phyloP scores from a whole-genome alignment of 2,329 filamentous ascomycete genomes.

The Lachnellula occidentalis region DNA sequence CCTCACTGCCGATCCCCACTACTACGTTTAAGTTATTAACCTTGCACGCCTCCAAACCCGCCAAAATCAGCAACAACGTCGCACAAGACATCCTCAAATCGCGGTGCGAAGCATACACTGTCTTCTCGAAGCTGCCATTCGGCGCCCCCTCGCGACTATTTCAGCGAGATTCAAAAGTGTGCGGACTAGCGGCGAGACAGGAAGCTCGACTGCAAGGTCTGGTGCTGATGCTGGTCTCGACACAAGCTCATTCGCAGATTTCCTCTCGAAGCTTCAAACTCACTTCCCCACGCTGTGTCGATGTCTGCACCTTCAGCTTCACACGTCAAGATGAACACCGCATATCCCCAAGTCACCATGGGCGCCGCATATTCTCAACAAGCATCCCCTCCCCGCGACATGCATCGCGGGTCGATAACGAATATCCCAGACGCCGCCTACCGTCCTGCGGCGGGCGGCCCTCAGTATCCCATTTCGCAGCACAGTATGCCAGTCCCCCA shows the following conservation, averaged over 20 bases:
- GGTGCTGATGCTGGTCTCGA: not conserved
- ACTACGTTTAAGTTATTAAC: not conserved
- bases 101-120: not conserved
- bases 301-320: not conserved
- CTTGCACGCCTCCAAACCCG: not conserved
- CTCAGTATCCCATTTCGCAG: slow-evolving; percentile 9
- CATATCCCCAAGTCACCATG: slow-evolving; percentile 11
- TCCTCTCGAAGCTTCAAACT: slow-evolving; percentile 5
- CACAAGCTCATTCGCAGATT: not conserved
- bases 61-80: not conserved
- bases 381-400: slow-evolving; percentile 15
- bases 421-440: slow-evolving; percentile 13
- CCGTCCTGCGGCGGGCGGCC: slow-evolving; percentile 6
- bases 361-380: slow-evolving; percentile 23
- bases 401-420: slow-evolving; percentile 13
- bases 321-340: not conserved
- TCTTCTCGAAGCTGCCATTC: not conserved
- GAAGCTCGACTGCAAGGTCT: not conserved
- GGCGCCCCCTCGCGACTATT: not conserved
- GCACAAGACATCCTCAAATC: not conserved
- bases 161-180: not conserved
- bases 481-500: slow-evolving; percentile 25
- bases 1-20: not conserved
- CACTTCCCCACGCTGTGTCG: not conserved
- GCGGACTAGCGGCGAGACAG: not conserved